These are phyloP conservation scores for Cladosporium oxysporum DNA, from an alignment of 2,329 filamentous ascomycete species.

Conservation along the genomic window DNA sequence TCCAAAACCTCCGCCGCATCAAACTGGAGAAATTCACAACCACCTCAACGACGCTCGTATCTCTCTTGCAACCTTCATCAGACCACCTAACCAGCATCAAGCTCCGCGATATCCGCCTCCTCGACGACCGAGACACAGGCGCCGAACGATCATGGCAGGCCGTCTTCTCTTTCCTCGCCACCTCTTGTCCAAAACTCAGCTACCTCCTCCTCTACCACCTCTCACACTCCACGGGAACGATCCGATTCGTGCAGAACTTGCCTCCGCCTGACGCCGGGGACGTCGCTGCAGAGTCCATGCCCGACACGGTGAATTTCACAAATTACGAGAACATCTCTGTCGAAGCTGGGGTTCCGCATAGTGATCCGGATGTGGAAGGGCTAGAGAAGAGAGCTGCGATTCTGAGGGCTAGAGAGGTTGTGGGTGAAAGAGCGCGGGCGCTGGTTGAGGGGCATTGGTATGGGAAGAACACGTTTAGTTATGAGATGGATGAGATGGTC, in stretches of 20 bases:
- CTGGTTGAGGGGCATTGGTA: conserved; percentile 34
- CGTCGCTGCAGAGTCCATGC: not conserved
- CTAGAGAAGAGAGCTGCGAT: not conserved
- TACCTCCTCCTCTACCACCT: conserved; percentile 35
- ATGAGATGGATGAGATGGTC: conserved; percentile 34
- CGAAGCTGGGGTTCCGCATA: conserved; percentile 24
- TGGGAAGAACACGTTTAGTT: conserved; percentile 29
- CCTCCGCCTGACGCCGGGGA: not conserved
- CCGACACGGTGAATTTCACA: conserved; percentile 9
- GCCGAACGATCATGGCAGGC: conserved; percentile 21
- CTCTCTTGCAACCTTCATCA: conserved; percentile 28
- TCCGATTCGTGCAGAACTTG: conserved; percentile 29
- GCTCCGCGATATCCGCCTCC: conserved; percentile 34
- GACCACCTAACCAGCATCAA: conserved; percentile 32
- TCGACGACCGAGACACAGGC: conserved; percentile 20
- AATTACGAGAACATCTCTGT: conserved; percentile 29
- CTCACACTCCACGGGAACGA: conserved; percentile 28
- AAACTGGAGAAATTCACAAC: conserved; percentile 36
- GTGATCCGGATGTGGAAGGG: conserved; percentile 1
- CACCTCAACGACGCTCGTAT: conserved; percentile 24
- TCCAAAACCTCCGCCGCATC: conserved; percentile 30
- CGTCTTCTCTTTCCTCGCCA: conserved; percentile 31
- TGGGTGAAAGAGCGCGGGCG: conserved; percentile 24
- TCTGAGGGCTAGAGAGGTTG: conserved; percentile 3
- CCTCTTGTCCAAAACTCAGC: conserved; percentile 25